These are phyloP conservation scores for Coelastrella sp. DNA, from an alignment of 139 green algal species.

Conservation along the genomic window DNA sequence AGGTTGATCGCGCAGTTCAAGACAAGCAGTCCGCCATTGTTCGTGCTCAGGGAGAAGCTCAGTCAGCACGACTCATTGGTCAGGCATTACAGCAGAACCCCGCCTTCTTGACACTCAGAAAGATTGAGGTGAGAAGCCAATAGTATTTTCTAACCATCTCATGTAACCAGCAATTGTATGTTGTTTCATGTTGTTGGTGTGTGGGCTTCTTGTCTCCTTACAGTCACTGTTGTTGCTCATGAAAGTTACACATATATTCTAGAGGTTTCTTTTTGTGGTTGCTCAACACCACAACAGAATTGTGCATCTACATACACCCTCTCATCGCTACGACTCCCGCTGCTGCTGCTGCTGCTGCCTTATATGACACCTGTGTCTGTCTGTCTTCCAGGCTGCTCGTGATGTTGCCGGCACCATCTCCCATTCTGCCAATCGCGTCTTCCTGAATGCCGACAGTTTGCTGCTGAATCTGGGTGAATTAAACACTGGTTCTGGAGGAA, in stretches of 20 bases:
- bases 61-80: constrained; percentile 94
- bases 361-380: no score
- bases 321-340: background rate
- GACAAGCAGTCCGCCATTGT: constrained; percentile 97
- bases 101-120: constrained; percentile 91
- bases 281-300: background rate
- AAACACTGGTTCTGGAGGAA: no score
- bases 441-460: constrained; percentile 91
- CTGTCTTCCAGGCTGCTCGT: constrained; percentile 79
- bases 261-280: background rate
- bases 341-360: constrained; percentile 19
- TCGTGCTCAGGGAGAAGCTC: constrained; percentile 76
- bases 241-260: no score
- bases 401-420: constrained; percentile 94
- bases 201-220: no score
- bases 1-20: constrained; percentile 96
- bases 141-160: background rate
- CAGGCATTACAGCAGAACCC: constrained; percentile 91
- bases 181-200: background rate
- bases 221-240: no score
- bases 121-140: constrained; percentile 84
- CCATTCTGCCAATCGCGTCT: constrained; percentile 89
- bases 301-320: background rate
- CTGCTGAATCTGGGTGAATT: constrained; percentile 90
- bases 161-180: background rate